These are phyloP conservation scores for Aspergillus clavatus DNA, from an alignment of 2,329 filamentous ascomycete species.

Conservation along the genomic window DNA sequence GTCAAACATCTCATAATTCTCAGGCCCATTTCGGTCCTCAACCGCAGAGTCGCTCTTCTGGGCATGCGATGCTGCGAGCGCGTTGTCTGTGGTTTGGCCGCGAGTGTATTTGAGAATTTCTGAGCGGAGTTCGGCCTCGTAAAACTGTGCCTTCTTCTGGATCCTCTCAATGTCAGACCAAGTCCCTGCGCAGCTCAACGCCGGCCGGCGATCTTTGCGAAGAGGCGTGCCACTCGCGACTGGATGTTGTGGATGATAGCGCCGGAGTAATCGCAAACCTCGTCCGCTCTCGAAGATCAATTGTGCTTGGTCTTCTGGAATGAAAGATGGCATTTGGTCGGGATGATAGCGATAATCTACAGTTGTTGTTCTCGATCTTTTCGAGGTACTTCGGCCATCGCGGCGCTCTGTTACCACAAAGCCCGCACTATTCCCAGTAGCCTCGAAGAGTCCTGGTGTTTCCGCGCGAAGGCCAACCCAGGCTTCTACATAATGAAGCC, in stretches of 20 bases:
- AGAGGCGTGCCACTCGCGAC: slow-evolving; percentile 54
- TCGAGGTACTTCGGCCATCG: slow-evolving; percentile 55
- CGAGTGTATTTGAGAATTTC: slow-evolving; percentile 38
- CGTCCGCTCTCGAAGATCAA: slow-evolving; percentile 74
- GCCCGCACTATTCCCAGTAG: slow-evolving; percentile 50
- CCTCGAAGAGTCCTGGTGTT: slow-evolving; percentile 46
- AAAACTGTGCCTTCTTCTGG: slow-evolving; percentile 54
- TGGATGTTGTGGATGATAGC: slow-evolving; percentile 66
- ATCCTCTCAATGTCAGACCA: slow-evolving; percentile 65
- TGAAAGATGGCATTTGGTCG: slow-evolving; percentile 65
- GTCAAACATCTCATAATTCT: slow-evolving; percentile 34
- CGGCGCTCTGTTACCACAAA: slow-evolving; percentile 59
- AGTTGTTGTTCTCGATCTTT: slow-evolving; percentile 57
- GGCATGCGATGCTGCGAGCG: not conserved
- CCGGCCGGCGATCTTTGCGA: slow-evolving; percentile 48
- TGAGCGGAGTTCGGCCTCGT: slow-evolving; percentile 32
- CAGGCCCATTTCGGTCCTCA: slow-evolving; percentile 8
- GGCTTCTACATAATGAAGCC: slow-evolving; percentile 62
- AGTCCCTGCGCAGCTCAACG: slow-evolving; percentile 63
- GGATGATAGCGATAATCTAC: slow-evolving; percentile 51
- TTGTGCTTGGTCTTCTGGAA: slow-evolving; percentile 64
- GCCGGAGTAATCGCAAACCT: slow-evolving; percentile 67
- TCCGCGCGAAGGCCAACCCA: slow-evolving; percentile 69
- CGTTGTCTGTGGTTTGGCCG: slow-evolving; percentile 23
- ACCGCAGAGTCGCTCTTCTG: not conserved